A percentile compares a stretch with the other conserved stretches of the same genome.
Conservation (phyloP, 257 asterid species). For the Solanum okadae region DNA sequence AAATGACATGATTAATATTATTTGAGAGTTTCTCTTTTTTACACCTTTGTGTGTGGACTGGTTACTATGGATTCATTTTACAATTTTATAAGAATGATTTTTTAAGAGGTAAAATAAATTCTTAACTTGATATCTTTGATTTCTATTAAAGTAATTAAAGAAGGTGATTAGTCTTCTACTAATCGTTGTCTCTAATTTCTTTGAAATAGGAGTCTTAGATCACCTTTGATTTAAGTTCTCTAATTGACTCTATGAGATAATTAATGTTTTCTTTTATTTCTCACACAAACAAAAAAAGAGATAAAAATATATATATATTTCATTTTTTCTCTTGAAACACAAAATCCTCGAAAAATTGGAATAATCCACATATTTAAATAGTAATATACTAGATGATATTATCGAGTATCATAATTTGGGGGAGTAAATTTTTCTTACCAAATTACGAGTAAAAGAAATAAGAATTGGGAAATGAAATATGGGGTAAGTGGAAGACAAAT, state of each 20-base stretch:
- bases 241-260: background rate
- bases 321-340: background rate
- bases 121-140: background rate
- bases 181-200: no score
- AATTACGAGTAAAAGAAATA: background rate
- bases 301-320: no score
- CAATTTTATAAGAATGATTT: no score
- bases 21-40: background rate
- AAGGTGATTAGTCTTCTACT: background rate
- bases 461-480: no score
- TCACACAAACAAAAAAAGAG: background rate
- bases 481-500: background rate
- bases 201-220: background rate
- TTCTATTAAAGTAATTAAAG: no score
- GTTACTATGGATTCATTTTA: background rate
- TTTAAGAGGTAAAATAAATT: background rate
- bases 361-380: background rate
- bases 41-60: background rate
- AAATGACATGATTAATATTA: no score
- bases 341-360: background rate
- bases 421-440: background rate
- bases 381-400: background rate
- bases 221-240: background rate
- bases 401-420: background rate
- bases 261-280: background rate